phyloP scores from a whole-genome alignment of 129 eudicot genomes.

The Tagetes patula region DNA sequence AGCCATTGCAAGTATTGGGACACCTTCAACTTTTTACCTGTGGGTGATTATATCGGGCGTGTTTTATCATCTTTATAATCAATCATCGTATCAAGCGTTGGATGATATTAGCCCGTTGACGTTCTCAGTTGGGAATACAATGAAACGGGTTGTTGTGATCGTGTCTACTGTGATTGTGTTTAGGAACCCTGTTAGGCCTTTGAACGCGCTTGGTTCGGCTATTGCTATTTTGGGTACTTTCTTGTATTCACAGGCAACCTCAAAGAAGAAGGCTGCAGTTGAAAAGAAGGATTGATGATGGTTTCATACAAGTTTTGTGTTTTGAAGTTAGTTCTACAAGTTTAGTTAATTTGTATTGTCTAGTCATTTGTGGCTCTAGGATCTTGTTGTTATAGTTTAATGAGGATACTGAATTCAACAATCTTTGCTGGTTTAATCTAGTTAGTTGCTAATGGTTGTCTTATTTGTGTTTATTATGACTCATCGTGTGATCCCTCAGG shows the following conservation, averaged over 20 bases:
- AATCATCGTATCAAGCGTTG: constrained; percentile 86
- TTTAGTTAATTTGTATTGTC: background rate
- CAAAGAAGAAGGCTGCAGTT: constrained; percentile 64
- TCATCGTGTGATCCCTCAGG: background rate
- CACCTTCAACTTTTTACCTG: constrained; percentile 62
- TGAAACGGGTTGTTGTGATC: constrained; percentile 97
- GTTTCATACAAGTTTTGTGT: constrained; percentile 25
- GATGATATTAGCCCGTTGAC: constrained; percentile 92
- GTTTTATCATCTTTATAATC: constrained; percentile 89
- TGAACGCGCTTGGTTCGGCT: constrained; percentile 94
- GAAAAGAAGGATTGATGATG: constrained; percentile 56
- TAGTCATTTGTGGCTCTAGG: constrained; percentile 18
- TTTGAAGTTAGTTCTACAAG: constrained; percentile 20
- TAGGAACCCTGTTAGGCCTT: constrained; percentile 90
- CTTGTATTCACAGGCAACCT: constrained; percentile 89
- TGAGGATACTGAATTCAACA: constrained; percentile 22
- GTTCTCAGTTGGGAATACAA: constrained; percentile 89
- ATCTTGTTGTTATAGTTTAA: constrained; percentile 26
- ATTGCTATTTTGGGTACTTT: constrained; percentile 93
- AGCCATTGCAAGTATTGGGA: constrained; percentile 66
- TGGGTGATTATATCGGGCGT: constrained; percentile 87
- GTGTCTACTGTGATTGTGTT: constrained; percentile 79
- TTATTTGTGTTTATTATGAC: background rate
- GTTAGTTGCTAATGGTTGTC: constrained; percentile 5
- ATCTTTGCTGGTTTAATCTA: constrained; percentile 19